A percentile compares a stretch with the other conserved stretches of the same genome.
These are phyloP conservation scores for Fusarium siculi DNA, from an alignment of 2,329 filamentous ascomycete genomes.

Conservation along the genomic window DNA sequence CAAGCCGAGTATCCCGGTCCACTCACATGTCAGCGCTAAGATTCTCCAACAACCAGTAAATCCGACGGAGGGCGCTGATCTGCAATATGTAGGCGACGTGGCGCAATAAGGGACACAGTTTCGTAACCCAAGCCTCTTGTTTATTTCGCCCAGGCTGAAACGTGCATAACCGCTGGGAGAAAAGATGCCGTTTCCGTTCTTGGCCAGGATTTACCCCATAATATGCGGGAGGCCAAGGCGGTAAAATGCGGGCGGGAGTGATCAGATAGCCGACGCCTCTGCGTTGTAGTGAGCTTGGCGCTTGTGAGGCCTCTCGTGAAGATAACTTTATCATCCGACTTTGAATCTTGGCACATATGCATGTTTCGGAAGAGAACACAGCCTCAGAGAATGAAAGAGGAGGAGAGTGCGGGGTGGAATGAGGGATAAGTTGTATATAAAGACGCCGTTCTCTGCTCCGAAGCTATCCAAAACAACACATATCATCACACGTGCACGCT, in stretches of 20 bases:
- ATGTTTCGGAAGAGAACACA: neutral
- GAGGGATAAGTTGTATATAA: neutral
- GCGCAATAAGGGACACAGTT: neutral
- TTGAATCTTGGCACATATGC: conserved; percentile 20
- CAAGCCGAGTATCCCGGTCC: neutral
- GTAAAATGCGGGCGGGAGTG: neutral
- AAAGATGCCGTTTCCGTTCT: conserved; percentile 11
- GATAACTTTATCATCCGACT: neutral
- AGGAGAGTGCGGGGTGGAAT: neutral
- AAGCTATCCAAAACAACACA: neutral
- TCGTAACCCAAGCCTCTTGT: neutral
- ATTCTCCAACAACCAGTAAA: neutral
- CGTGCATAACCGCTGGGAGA: neutral
- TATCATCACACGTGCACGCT: neutral
- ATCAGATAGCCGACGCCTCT: neutral
- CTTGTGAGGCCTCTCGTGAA: conserved; percentile 8
- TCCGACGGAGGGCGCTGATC: neutral
- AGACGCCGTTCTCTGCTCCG: neutral
- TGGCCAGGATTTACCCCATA: neutral
- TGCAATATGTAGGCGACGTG: conserved; percentile 1
- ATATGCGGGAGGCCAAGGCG: neutral
- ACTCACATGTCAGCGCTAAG: conserved; percentile 20
- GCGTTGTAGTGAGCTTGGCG: neutral
- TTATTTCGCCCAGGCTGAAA: neutral
- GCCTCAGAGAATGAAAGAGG: neutral